Percentiles rank a stretch among this genome's conserved stretches.
These are phyloP conservation scores for Carallia pectinifolia DNA, from an alignment of 345 rosid genomes.

Conservation along the genomic window DNA sequence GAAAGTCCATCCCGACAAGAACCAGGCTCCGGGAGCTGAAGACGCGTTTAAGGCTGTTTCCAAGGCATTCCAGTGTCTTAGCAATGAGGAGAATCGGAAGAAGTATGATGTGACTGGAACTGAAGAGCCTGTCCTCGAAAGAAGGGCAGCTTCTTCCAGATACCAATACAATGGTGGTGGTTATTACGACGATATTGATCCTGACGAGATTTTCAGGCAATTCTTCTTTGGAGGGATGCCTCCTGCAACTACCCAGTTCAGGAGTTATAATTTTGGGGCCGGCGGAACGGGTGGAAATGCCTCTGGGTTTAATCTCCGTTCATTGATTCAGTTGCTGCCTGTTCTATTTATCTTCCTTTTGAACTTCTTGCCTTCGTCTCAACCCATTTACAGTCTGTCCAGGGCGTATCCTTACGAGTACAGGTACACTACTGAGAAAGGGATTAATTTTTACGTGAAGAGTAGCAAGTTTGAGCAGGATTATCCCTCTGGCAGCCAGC, in stretches of 20 bases:
- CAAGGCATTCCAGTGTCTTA: constrained; percentile 88
- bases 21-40: constrained; percentile 89
- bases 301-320: constrained; percentile 61
- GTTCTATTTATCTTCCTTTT: constrained; percentile 66
- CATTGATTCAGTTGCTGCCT: constrained; percentile 76
- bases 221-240: constrained; percentile 90
- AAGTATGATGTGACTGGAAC: constrained; percentile 75
- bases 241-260: constrained; percentile 67
- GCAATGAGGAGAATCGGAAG: constrained; percentile 61
- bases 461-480: constrained; percentile 76
- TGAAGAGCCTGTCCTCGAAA: constrained; percentile 64
- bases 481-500: constrained; percentile 47
- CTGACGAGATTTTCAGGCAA: constrained; percentile 91
- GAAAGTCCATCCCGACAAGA: constrained; percentile 96
- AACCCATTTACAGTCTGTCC: constrained; percentile 66
- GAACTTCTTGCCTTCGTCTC: constrained; percentile 71
- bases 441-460: constrained; percentile 81
- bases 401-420: constrained; percentile 72
- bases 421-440: constrained; percentile 63
- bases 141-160: constrained; percentile 35
- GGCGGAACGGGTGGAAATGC: constrained; percentile 55
- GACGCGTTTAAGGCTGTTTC: constrained; percentile 87
- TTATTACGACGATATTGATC: constrained; percentile 76
- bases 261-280: constrained; percentile 64
- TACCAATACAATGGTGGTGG: constrained; percentile 43